Evolutionary conservation across 1,284 basidiomycete genomes (phyloP).

Genomic region (Marasmius sp.): DNA sequence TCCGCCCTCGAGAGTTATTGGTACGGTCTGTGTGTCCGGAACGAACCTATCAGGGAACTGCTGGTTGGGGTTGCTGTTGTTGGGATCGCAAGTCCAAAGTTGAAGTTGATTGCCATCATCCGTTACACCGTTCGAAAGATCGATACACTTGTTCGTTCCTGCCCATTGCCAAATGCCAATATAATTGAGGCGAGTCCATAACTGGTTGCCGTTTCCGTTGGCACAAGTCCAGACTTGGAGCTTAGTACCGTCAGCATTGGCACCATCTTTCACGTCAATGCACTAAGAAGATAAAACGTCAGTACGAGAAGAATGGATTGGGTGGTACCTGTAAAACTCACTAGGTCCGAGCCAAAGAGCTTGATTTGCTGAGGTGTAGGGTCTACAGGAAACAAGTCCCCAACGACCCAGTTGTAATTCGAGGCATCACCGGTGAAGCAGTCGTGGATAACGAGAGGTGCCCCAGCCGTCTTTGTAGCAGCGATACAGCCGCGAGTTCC

Average conservation of each 20-base stretch:
- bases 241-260: not conserved
- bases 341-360: not conserved
- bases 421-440: not conserved
- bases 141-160: not conserved
- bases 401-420: not conserved
- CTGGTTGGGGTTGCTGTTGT: not conserved
- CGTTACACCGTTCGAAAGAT: not conserved
- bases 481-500: not conserved
- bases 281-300: not conserved
- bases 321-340: not conserved
- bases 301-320: not conserved
- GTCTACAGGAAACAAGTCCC: not conserved
- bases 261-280: not conserved
- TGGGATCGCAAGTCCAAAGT: not conserved
- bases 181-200: not conserved
- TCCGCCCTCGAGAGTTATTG: not conserved
- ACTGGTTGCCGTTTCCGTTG: not conserved
- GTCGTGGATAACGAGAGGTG: not conserved
- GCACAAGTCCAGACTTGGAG: not conserved
- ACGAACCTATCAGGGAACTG: not conserved
- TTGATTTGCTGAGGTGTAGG: not conserved
- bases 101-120: not conserved
- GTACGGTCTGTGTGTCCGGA: not conserved
- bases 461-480: not conserved
- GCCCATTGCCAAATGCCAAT: not conserved